A percentile compares a stretch with the other conserved stretches of the same genome.
These are phyloP conservation scores for Penicillium sp. DNA, from an alignment of 2,329 filamentous ascomycete genomes.

Conservation along the genomic window DNA sequence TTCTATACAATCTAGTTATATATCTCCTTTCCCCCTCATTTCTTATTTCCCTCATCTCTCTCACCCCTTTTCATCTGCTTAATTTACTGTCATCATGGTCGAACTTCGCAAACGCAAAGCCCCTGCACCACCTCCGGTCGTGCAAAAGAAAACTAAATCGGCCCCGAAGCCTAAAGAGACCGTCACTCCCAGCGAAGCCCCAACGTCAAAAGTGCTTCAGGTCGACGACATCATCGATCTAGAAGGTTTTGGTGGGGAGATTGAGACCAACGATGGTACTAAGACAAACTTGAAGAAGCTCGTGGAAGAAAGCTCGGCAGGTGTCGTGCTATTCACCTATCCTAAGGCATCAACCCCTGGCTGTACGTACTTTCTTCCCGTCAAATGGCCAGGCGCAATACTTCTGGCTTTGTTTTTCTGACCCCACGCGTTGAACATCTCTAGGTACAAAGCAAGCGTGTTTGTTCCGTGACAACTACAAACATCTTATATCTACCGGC, in stretches of 20 bases:
- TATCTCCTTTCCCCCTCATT: background rate
- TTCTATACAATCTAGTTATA: background rate
- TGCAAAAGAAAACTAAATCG: conserved; percentile 32
- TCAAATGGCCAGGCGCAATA: background rate
- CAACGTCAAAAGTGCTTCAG: conserved; percentile 22
- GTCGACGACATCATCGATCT: conserved; percentile 56
- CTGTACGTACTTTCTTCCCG: conserved; percentile 64
- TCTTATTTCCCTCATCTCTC: background rate
- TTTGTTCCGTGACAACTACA: conserved; percentile 85
- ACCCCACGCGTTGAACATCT: conserved; percentile 2
- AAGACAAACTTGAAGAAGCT: conserved; percentile 79
- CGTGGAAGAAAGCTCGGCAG: conserved; percentile 77
- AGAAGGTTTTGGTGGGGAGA: conserved; percentile 62
- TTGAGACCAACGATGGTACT: conserved; percentile 81
- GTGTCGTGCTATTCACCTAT: conserved; percentile 92
- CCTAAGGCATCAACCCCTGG: conserved; percentile 92
- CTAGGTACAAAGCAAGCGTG: conserved; percentile 90
- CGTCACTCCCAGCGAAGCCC: conserved; percentile 17
- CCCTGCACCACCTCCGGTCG: conserved; percentile 45
- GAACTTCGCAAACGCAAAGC: conserved; percentile 65
- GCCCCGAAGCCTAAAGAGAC: conserved; percentile 29
- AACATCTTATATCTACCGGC: conserved; percentile 72
- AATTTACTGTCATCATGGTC: conserved; percentile 40
- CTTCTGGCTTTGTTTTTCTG: background rate
- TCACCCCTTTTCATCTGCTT: background rate